Percentiles rank a stretch among this genome's conserved stretches.
These are phyloP conservation scores for Chenopodium album DNA, from an alignment of 148 eudicot species.

Conservation along the genomic window DNA sequence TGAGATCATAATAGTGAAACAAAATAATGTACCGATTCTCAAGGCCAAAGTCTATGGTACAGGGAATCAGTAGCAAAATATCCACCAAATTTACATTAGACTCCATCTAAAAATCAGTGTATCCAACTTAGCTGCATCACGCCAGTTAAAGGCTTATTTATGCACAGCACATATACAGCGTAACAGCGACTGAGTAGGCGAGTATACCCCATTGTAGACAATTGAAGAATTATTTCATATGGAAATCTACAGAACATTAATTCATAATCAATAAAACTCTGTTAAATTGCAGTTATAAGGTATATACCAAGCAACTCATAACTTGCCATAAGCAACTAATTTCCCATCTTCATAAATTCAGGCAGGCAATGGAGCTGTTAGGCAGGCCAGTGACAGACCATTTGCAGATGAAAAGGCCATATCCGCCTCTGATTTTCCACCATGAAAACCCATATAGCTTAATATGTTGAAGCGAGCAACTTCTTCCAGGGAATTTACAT, in stretches of 20 bases:
- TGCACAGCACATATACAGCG: background rate
- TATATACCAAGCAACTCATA: slow-evolving; percentile 17
- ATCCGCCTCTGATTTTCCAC: background rate
- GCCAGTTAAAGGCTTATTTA: background rate
- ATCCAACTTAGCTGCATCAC: background rate
- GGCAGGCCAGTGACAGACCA: background rate
- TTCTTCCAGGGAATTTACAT: background rate
- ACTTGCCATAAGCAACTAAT: slow-evolving; percentile 6
- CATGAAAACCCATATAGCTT: background rate
- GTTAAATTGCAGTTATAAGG: background rate
- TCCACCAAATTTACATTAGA: background rate
- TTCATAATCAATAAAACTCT: background rate
- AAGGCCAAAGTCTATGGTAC: background rate
- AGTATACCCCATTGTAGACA: background rate
- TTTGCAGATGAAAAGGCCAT: background rate
- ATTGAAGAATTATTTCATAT: background rate
- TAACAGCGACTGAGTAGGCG: no score
- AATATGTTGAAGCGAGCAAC: background rate
- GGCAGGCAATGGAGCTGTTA: background rate
- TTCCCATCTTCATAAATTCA: background rate
- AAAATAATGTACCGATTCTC: no score
- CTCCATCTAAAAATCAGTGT: background rate
- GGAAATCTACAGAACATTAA: background rate
- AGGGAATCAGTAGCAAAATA: background rate
- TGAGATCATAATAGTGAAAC: background rate